A percentile compares a stretch with the other conserved stretches of the same genome.
Evolutionary conservation across 2,329 filamentous ascomycete genomes (phyloP).

Genomic region (Aspergillus sp.): DNA sequence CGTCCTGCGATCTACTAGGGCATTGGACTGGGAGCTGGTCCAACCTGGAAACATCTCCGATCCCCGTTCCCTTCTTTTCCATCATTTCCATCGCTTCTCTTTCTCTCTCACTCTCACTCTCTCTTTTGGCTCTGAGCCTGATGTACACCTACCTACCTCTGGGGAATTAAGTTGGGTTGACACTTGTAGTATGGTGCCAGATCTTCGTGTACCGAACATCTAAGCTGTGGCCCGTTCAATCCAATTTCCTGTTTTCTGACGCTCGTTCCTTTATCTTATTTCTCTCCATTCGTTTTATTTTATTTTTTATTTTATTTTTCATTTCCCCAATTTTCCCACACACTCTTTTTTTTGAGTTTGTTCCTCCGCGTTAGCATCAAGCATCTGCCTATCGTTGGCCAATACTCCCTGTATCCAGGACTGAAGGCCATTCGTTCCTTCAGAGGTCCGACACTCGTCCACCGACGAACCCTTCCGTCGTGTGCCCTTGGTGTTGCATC

Average conservation of each 20-base stretch:
- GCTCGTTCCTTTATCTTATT: slow-evolving; percentile 7
- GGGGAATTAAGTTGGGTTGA: slow-evolving; percentile 12
- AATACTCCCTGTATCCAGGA: slow-evolving; percentile 17
- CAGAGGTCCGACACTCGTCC: slow-evolving; percentile 15
- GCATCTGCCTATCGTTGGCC: slow-evolving; percentile 19
- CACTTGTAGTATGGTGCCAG: slow-evolving; percentile 19
- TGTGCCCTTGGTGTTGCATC: slow-evolving; percentile 18
- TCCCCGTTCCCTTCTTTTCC: slow-evolving; percentile 13
- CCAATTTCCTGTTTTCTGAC: slow-evolving; percentile 10
- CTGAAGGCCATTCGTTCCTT: slow-evolving; percentile 18
- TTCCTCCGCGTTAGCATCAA: slow-evolving; percentile 22
- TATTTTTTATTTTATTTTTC: background rate
- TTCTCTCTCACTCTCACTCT: background rate
- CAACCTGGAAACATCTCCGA: slow-evolving; percentile 10
- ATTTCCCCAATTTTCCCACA: background rate
- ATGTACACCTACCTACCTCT: background rate
- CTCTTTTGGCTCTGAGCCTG: slow-evolving; percentile 12
- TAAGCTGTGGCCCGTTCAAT: slow-evolving; percentile 21
- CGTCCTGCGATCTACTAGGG: slow-evolving; percentile 5
- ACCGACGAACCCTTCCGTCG: slow-evolving; percentile 12
- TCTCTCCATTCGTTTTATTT: background rate
- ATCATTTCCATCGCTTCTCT: slow-evolving; percentile 9
- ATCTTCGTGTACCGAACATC: slow-evolving; percentile 20
- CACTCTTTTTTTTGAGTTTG: slow-evolving; percentile 12
- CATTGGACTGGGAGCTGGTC: slow-evolving; percentile 12